Evolutionary conservation across 1,284 basidiomycete genomes (phyloP).

Genomic region (Cryptococcus sp.): DNA sequence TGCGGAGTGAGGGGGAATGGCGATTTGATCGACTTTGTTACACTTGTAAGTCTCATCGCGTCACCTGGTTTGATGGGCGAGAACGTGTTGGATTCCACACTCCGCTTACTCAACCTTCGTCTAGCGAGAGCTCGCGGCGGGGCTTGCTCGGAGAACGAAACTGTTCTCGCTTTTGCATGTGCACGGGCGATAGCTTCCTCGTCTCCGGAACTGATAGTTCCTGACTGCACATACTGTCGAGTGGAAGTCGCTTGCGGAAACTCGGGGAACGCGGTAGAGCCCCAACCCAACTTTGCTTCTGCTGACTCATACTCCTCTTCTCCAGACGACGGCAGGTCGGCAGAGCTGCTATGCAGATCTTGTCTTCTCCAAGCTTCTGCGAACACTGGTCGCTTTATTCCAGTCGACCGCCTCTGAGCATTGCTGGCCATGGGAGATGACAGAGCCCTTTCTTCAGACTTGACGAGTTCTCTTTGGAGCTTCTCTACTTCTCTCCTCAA

Average conservation of each 20-base stretch:
- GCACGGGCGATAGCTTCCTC: background rate
- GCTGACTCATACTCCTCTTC: background rate
- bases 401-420: background rate
- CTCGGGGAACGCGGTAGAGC: conserved; percentile 30
- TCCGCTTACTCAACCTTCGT: too few species aligned
- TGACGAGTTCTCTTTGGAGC: conserved; percentile 35
- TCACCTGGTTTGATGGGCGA: too few species aligned
- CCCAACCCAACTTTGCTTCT: conserved; percentile 23
- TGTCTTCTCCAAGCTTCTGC: background rate
- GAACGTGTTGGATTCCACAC: too few species aligned
- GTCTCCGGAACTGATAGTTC: background rate
- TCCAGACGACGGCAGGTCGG: background rate
- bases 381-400: background rate
- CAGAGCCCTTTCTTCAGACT: conserved; percentile 25
- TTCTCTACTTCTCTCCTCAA: conserved; percentile 38
- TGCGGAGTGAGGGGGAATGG: too few species aligned
- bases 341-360: background rate
- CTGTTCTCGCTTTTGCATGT: too few species aligned
- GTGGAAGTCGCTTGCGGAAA: conserved; percentile 14
- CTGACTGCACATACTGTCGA: background rate
- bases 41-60: too few species aligned
- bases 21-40: too few species aligned
- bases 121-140: too few species aligned
- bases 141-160: too few species aligned
- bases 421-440: background rate